These are phyloP conservation scores for Backusella parvicylindrica DNA, from an alignment of 192 early-diverging fungal species.

Conservation along the genomic window DNA sequence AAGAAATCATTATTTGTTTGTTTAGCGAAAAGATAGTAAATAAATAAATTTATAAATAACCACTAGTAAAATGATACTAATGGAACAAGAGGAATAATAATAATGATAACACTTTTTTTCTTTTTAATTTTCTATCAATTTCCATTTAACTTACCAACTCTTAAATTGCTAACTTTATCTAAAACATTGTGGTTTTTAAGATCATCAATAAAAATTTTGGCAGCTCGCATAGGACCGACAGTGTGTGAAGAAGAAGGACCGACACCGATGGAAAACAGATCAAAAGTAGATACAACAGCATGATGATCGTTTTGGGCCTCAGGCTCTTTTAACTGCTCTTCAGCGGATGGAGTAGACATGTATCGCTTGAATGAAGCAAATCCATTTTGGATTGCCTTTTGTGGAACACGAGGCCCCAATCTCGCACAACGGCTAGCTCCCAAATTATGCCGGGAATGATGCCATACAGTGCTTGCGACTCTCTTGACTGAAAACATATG, in stretches of 20 bases:
- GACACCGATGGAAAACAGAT: constrained; percentile 93
- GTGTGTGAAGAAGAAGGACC: constrained; percentile 88
- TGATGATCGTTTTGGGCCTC: constrained; percentile 39
- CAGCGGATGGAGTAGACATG: background rate
- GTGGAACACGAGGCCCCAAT: constrained; percentile 5
- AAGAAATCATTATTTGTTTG: background rate
- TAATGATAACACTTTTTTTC: background rate
- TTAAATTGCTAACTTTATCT: constrained; percentile 38
- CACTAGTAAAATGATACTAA: background rate
- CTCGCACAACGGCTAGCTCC: background rate
- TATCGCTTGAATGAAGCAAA: background rate
- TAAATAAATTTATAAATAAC: background rate
- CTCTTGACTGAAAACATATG: background rate
- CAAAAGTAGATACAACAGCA: constrained; percentile 92
- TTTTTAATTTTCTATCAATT: background rate
- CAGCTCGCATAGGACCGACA: constrained; percentile 95
- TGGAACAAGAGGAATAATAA: background rate
- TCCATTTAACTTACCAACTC: constrained; percentile 27
- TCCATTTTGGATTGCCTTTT: constrained; percentile 1
- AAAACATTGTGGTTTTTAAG: constrained; percentile 63
- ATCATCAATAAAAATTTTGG: constrained; percentile 92
- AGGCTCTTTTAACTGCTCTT: background rate
- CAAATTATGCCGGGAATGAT: background rate
- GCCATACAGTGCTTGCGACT: background rate
- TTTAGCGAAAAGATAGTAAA: background rate